A percentile compares a stretch with the other conserved stretches of the same genome.
Evolutionary conservation across 1,139 yeast genomes (phyloP).

Genomic region (Magnusiomyces tetraspermus): DNA sequence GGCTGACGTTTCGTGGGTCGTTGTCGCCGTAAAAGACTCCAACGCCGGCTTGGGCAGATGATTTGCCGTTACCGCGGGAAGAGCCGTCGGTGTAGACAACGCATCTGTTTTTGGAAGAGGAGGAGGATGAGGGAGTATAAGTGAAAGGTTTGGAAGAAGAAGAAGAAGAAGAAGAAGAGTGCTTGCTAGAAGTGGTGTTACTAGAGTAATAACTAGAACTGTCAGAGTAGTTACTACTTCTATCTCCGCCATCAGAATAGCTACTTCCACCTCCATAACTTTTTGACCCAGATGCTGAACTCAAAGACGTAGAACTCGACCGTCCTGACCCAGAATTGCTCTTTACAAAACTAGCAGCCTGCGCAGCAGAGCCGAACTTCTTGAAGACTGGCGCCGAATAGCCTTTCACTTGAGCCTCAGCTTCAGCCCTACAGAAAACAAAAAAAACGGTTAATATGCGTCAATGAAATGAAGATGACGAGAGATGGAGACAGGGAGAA

Average conservation of each 20-base stretch:
- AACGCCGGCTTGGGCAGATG: constrained; percentile 47
- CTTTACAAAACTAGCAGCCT: constrained; percentile 33
- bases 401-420: constrained; percentile 39
- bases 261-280: background rate
- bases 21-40: constrained; percentile 61
- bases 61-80: constrained; percentile 44
- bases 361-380: constrained; percentile 40
- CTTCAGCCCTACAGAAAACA: constrained; percentile 15
- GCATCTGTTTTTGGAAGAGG: background rate
- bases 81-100: constrained; percentile 67
- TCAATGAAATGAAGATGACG: too few species aligned
- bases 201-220: too few species aligned
- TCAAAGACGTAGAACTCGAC: too few species aligned
- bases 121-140: too few species aligned
- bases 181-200: too few species aligned
- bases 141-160: too few species aligned
- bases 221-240: background rate
- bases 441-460: background rate
- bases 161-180: too few species aligned
- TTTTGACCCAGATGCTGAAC: too few species aligned
- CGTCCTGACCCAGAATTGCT: background rate
- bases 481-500: constrained; percentile 25
- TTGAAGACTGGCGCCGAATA: constrained; percentile 47
- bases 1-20: constrained; percentile 47
- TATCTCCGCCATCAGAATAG: background rate